Base-by-base conservation (phyloP, 306 rosid genomes). In the Nissolia schottii region DNA sequence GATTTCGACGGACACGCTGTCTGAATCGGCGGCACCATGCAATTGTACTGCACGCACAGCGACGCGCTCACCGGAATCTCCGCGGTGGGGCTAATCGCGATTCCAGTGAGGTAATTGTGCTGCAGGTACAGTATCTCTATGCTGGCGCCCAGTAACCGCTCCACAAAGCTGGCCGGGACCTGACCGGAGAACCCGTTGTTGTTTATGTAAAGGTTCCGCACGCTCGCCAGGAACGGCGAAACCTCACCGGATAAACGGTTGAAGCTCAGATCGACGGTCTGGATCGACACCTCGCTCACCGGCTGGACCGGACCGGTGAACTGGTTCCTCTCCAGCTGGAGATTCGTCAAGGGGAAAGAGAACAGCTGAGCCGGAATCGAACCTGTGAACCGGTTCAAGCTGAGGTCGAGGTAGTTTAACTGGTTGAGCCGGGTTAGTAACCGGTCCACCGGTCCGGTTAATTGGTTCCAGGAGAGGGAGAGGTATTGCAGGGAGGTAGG, bases 1-100 rank as follows among this genome's bases (percentile, higher is more conserved):
- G 97, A 83, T 68, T 81, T 89, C 27, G 84, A 59, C 6, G 99
- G 97, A 74, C 99, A 94, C n/a, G 92, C 90, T 38, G 93, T 80
- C 82, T 82, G 85, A 7, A 89, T 48, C 6, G 97, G 99, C 5
- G 95, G 99, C 28, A 94, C 95, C 99, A 94, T 94, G 19, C 99
- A 94, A 22, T 94, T 94, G 7, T 91, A 94, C 76, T 94, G 97
- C n/a, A 94, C 76, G 71, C 99, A 94, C 84, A 94, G 13, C 3
- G 97, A 80, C 48, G 85, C 87, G 18, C 95, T 94, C 71, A 83
- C 9, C 0, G 99, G 99, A 83, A 94, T 94, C 85, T 91, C 96
- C 8, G 97, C 97, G 82, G 95, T 85, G 13, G 99, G 99, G 51
- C 61, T 91, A 14, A 94, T 94, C 77, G 84, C 85, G 0, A 94